A percentile compares a stretch with the other conserved stretches of the same genome.
phyloP scores from a whole-genome alignment of 2,329 filamentous ascomycete genomes.

The Cucurbitaria berberidis region DNA sequence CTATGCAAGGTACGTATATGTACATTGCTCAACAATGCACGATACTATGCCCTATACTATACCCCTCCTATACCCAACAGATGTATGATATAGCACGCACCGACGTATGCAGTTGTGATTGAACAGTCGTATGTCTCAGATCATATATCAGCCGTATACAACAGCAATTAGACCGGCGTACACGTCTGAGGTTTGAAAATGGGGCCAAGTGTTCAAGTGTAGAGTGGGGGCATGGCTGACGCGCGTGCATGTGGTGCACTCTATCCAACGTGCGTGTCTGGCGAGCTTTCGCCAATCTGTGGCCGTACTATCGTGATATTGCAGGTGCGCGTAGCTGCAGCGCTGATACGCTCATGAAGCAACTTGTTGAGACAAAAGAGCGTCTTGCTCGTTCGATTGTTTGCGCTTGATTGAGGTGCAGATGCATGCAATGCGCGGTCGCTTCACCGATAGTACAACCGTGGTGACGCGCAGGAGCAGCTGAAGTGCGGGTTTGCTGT shows the following conservation, averaged over 20 bases:
- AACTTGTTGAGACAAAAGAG: neutral
- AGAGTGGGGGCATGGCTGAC: neutral
- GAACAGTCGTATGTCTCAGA: neutral
- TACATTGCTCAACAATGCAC: neutral
- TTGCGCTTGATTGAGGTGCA: neutral
- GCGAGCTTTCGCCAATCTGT: neutral
- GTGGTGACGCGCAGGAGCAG: slow-evolving; percentile 4
- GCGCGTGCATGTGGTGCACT: neutral
- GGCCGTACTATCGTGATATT: neutral
- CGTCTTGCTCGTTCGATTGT: neutral
- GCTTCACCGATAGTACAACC: slow-evolving; percentile 6
- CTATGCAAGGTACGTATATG: neutral
- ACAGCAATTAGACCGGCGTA: neutral
- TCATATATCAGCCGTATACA: too few species aligned
- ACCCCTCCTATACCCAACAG: neutral
- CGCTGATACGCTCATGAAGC: slow-evolving; percentile 1
- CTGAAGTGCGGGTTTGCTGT: neutral
- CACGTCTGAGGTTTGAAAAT: neutral
- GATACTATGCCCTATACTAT: neutral
- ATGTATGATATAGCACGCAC: neutral
- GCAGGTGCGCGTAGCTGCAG: neutral
- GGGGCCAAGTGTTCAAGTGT: too few species aligned
- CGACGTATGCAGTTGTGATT: neutral
- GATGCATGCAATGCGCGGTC: slow-evolving; percentile 13
- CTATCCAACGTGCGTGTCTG: neutral